Percentiles rank a stretch among this genome's conserved stretches.
Conservation (phyloP, 2,329 filamentous ascomycete species). For the Erysiphe pulchra region DNA sequence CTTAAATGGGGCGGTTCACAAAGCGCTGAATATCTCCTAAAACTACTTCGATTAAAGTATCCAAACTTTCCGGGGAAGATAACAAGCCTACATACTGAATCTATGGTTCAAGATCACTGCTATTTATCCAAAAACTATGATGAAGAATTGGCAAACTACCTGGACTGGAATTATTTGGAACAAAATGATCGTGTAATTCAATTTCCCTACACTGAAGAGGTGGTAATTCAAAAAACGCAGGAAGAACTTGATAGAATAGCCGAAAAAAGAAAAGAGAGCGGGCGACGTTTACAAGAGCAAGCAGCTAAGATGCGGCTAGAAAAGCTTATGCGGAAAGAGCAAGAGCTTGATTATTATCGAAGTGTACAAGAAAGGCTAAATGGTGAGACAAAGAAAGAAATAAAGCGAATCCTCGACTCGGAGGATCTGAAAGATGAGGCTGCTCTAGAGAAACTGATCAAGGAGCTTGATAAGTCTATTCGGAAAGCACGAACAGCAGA, state of each 20-base stretch:
- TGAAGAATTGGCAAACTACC: conserved; percentile 43
- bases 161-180: conserved; percentile 83
- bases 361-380: conserved; percentile 48
- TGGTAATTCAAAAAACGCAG: conserved; percentile 74
- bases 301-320: conserved; percentile 93
- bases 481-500: conserved; percentile 82
- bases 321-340: conserved; percentile 83
- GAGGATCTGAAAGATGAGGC: conserved; percentile 83
- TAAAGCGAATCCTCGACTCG: conserved; percentile 58
- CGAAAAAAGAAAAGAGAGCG: conserved; percentile 86
- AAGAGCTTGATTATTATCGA: conserved; percentile 85
- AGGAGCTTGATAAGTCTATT: conserved; percentile 75
- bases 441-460: conserved; percentile 60
- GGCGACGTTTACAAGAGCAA: conserved; percentile 74
- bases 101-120: conserved; percentile 69
- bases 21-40: conserved; percentile 70
- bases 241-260: conserved; percentile 78
- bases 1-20: conserved; percentile 91
- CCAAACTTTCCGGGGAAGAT: conserved; percentile 70
- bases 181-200: conserved; percentile 75
- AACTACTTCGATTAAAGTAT: conserved; percentile 77
- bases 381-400: conserved; percentile 74
- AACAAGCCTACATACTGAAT: conserved; percentile 63
- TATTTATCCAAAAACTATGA: conserved; percentile 74
- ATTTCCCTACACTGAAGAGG: conserved; percentile 78